Conservation (phyloP, 208 protist genomes). For the Trypanosoma congolense region DNA sequence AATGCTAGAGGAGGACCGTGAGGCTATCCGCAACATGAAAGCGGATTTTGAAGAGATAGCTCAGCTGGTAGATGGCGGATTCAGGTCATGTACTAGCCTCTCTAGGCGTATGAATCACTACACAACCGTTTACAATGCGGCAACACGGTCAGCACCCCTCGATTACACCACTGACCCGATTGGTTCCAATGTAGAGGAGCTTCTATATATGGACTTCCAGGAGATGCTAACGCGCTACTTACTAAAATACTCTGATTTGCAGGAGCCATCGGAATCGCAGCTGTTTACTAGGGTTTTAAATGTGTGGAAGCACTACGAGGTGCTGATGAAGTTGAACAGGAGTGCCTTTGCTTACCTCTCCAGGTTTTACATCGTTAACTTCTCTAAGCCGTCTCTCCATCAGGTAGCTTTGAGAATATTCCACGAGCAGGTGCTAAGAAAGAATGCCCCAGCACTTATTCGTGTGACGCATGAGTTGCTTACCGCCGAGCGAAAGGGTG, state of each 20-base stretch:
- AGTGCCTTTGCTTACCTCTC: slow-evolving; percentile 80
- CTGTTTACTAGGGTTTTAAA: slow-evolving; percentile 60
- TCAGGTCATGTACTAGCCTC: slow-evolving; percentile 53
- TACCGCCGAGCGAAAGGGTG: slow-evolving; percentile 26
- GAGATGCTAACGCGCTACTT: slow-evolving; percentile 86
- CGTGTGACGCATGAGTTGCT: slow-evolving; percentile 61
- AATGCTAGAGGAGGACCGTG: slow-evolving; percentile 79
- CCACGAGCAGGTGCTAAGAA: slow-evolving; percentile 75
- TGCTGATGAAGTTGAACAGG: slow-evolving; percentile 84
- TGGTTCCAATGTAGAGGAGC: slow-evolving; percentile 61
- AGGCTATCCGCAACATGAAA: slow-evolving; percentile 79
- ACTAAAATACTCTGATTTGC: slow-evolving; percentile 52
- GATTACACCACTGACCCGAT: slow-evolving; percentile 31
- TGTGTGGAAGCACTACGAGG: slow-evolving; percentile 78
- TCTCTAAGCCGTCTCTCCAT: slow-evolving; percentile 72
- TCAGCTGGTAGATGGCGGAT: slow-evolving; percentile 54
- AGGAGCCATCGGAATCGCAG: slow-evolving; percentile 38
- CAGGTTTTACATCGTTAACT: slow-evolving; percentile 83
- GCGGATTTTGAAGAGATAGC: slow-evolving; percentile 82
- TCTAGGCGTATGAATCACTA: slow-evolving; percentile 80
- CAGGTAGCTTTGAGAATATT: slow-evolving; percentile 80
- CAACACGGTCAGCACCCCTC: slow-evolving; percentile 59
- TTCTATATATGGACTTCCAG: slow-evolving; percentile 88
- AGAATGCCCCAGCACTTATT: slow-evolving; percentile 44
- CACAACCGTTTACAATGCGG: slow-evolving; percentile 75